These are phyloP conservation scores for Nitzschia sp. DNA, from an alignment of 108 stramenopile genomes.

Conservation along the genomic window DNA sequence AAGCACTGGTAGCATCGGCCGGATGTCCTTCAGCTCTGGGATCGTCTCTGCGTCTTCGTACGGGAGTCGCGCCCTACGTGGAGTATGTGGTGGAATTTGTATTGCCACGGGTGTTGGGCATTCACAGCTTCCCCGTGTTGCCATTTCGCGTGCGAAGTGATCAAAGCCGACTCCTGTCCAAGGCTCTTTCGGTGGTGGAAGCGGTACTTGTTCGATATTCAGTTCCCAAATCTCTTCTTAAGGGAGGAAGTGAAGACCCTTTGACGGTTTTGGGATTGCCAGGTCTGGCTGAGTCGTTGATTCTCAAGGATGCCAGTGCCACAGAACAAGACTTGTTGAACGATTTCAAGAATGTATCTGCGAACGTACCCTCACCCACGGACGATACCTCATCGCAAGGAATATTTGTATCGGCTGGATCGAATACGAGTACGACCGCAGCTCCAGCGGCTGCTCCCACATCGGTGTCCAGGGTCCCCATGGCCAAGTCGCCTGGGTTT, in stretches of 20 bases:
- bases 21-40: constrained; percentile 74
- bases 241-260: constrained; percentile 13
- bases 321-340: constrained; percentile 10
- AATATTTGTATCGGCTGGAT: neutral
- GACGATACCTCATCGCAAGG: too few relatives aligned
- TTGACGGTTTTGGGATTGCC: constrained; percentile 30
- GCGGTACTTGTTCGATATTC: constrained; percentile 61
- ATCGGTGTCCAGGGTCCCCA: constrained; percentile 18
- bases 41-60: constrained; percentile 57
- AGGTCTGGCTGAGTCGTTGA: constrained; percentile 13
- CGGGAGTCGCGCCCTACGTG: constrained; percentile 78
- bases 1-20: constrained; percentile 55
- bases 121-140: constrained; percentile 23
- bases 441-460: neutral
- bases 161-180: constrained; percentile 55
- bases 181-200: constrained; percentile 69
- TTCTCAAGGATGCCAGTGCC: neutral
- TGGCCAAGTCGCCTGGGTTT: constrained; percentile 49
- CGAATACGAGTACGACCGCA: neutral
- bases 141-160: constrained; percentile 60
- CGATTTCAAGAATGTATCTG: constrained; percentile 18
- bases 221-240: constrained; percentile 13
- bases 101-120: constrained; percentile 61
- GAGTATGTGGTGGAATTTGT: constrained; percentile 76
- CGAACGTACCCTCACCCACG: neutral